phyloP scores from a whole-genome alignment of 805 yeast species.

The Cephaloascus fragrans region DNA sequence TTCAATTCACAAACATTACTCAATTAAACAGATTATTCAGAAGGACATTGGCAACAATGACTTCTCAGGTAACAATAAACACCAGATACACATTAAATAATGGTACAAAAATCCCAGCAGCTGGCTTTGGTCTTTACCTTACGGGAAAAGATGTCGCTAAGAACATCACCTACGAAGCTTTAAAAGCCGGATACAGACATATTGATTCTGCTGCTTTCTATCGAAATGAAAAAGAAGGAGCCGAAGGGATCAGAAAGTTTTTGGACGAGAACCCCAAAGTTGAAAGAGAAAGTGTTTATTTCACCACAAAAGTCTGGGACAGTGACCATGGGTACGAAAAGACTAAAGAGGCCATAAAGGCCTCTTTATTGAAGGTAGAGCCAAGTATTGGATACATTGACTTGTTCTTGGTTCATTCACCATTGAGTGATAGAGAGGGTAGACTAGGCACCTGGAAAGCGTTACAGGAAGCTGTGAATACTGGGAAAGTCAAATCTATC shows the following conservation, averaged over 20 bases:
- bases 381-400: slow-evolving; percentile 26
- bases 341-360: slow-evolving; percentile 10
- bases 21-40: too few species aligned
- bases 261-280: slow-evolving; percentile 30
- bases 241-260: slow-evolving; percentile 48
- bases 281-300: slow-evolving; percentile 22
- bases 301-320: slow-evolving; percentile 23
- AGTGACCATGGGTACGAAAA: slow-evolving; percentile 24
- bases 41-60: background rate
- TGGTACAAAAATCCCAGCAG: slow-evolving; percentile 44
- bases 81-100: slow-evolving; percentile 37
- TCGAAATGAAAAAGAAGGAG: slow-evolving; percentile 52
- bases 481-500: slow-evolving; percentile 50
- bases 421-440: slow-evolving; percentile 23
- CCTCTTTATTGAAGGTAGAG: slow-evolving; percentile 10
- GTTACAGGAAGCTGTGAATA: slow-evolving; percentile 60
- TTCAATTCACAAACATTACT: too few species aligned
- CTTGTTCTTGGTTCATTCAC: slow-evolving; percentile 41
- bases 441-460: slow-evolving; percentile 63
- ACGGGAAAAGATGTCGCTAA: slow-evolving; percentile 27
- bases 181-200: slow-evolving; percentile 61
- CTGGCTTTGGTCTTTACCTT: slow-evolving; percentile 48
- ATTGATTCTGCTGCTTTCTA: slow-evolving; percentile 67
- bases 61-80: slow-evolving; percentile 22
- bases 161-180: slow-evolving; percentile 43